A percentile compares a stretch with the other conserved stretches of the same genome.
Evolutionary conservation across 2,329 filamentous ascomycete genomes (phyloP).

Genomic region (Aaosphaeria arxii): DNA sequence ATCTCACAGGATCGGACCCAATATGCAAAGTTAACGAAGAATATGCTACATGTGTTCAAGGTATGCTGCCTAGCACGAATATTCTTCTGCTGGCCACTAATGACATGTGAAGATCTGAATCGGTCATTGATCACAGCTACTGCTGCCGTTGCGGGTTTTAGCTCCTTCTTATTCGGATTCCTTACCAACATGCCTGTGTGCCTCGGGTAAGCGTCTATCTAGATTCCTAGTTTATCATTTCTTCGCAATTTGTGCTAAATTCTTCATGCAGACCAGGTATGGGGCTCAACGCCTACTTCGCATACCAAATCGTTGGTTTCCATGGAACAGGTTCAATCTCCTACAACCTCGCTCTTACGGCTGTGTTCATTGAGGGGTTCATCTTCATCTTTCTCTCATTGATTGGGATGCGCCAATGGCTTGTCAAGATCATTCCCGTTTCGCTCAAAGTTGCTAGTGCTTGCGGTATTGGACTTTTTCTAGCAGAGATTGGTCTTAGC

Average conservation of each 20-base stretch:
- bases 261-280: slow-evolving; percentile 29
- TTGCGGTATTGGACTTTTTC: slow-evolving; percentile 80
- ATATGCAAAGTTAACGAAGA: slow-evolving; percentile 55
- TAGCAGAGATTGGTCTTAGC: slow-evolving; percentile 71
- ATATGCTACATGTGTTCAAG: slow-evolving; percentile 59
- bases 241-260: slow-evolving; percentile 4
- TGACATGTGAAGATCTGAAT: slow-evolving; percentile 51
- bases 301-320: slow-evolving; percentile 75
- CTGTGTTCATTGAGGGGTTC: slow-evolving; percentile 84
- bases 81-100: background rate
- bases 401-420: slow-evolving; percentile 81
- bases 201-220: slow-evolving; percentile 20
- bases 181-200: slow-evolving; percentile 67
- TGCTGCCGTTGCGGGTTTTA: slow-evolving; percentile 74
- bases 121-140: slow-evolving; percentile 82
- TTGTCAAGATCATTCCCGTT: slow-evolving; percentile 75
- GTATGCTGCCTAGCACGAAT: slow-evolving; percentile 9
- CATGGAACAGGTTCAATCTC: slow-evolving; percentile 71
- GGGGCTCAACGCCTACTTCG: slow-evolving; percentile 78
- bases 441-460: slow-evolving; percentile 85
- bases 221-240: background rate
- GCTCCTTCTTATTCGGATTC: slow-evolving; percentile 76
- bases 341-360: slow-evolving; percentile 74
- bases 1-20: slow-evolving; percentile 43
- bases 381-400: slow-evolving; percentile 79